Evolutionary conservation across 371 early-diverging fungal genomes (phyloP).

Genomic region (Blakeslea trispora): DNA sequence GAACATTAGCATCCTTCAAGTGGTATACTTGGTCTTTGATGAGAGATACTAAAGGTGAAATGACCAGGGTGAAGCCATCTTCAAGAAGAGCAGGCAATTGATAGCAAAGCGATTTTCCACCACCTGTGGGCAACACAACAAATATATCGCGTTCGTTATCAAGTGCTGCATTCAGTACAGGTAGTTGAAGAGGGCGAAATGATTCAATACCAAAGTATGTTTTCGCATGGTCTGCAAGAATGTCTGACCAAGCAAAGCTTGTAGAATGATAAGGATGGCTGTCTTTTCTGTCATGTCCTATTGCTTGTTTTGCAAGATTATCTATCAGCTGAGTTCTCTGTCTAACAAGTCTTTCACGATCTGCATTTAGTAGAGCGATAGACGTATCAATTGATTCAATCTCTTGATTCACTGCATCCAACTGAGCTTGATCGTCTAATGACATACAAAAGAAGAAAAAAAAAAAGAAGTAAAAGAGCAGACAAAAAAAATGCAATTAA

Average conservation of each 20-base stretch:
- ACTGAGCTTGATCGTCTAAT: conserved; percentile 5
- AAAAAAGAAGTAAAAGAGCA: too few species aligned
- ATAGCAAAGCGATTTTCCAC: conserved; percentile 89
- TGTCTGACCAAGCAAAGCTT: conserved; percentile 57
- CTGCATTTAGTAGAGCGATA: conserved; percentile 15
- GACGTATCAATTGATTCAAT: conserved; percentile 26
- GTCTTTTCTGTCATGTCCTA: not conserved
- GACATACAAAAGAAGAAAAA: too few species aligned
- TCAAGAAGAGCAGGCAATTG: conserved; percentile 82
- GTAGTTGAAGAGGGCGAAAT: conserved; percentile 75
- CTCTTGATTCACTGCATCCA: conserved; percentile 20
- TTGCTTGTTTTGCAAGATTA: conserved; percentile 5
- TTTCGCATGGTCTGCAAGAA: conserved; percentile 36
- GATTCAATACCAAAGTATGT: conserved; percentile 50
- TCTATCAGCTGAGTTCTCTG: conserved; percentile 9
- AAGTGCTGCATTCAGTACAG: conserved; percentile 76
- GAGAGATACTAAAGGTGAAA: conserved; percentile 83
- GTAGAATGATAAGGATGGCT: conserved; percentile 19
- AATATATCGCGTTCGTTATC: conserved; percentile 71
- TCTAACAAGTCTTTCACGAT: conserved; percentile 6
- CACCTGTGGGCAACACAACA: conserved; percentile 89
- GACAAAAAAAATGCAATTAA: too few species aligned
- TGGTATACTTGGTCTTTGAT: conserved; percentile 86
- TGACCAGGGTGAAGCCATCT: conserved; percentile 80
- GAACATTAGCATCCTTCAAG: conserved; percentile 69